Evolutionary conservation across 2,329 filamentous ascomycete species (phyloP), one percentile per base, ranked within the genome.

Genomic region (Xylaria sp.): DNA sequence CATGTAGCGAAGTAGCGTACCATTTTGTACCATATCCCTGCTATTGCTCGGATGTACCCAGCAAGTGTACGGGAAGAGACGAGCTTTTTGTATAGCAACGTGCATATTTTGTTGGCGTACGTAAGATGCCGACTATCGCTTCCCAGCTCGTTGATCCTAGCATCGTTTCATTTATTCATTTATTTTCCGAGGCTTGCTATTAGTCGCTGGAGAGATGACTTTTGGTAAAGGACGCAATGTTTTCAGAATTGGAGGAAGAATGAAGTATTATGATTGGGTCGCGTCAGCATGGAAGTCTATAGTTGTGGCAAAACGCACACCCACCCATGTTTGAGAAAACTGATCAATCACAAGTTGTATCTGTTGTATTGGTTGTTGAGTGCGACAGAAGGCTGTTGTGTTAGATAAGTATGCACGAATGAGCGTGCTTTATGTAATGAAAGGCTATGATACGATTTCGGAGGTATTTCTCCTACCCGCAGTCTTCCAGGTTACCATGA

Each of bases 341-440:
- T 62, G 46, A 63, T 36, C 59, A 58, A 51, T 58, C 52, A 36
- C 43, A 25, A 58, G 52, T 62, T 52, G 2, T n/a, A 46, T 46
- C 6, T 46, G 15, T 46, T 46, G 39, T 41, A 62, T 61, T 49
- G 13, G 13, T 25, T 33, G 10, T 15, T 20, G 49, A 18, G 39
- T 20, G 28, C 25, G 36, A 54, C 48, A 28, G 55, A 65, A 6
- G 25, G 18, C 41, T 46, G 41, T 23, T 28, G 31, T 41, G 28
- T 56, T 20, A 4, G 28, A 20, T 65, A 55, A 9, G 9, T 3
- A 13, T 28, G 20, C n/a, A 33, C 58, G 41, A 48, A 56, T 56
- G 28, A 57, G 31, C 28, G n/a, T 36, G 6, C 49, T 39, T 48
- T 2, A 23, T 33, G 51, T 18, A 43, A 56, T 56, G 49, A 41